Evolutionary conservation across 805 yeast genomes (phyloP).

Genomic region (Hemisphaericaspora nanyangensis): DNA sequence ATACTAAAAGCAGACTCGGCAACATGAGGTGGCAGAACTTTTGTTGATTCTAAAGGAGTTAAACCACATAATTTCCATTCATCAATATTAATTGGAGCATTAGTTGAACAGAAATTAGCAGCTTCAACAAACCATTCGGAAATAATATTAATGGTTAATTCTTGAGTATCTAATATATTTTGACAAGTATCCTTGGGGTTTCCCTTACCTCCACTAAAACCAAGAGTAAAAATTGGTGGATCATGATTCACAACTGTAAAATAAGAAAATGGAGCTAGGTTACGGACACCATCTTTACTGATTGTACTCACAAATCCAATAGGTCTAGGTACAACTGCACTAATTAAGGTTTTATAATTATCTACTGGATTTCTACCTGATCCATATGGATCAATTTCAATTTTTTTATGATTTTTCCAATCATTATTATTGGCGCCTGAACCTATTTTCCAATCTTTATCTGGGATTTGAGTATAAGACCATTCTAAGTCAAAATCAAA

Average conservation of each 20-base stretch:
- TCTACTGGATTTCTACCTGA: slow-evolving; percentile 35
- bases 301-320: slow-evolving; percentile 55
- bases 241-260: slow-evolving; percentile 45
- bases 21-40: slow-evolving; percentile 54
- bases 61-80: slow-evolving; percentile 58
- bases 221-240: slow-evolving; percentile 57
- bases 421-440: slow-evolving; percentile 42
- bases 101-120: slow-evolving; percentile 47
- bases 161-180: slow-evolving; percentile 49
- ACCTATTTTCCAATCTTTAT: slow-evolving; percentile 42
- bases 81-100: slow-evolving; percentile 46
- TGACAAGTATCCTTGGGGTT: slow-evolving; percentile 46
- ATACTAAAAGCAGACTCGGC: slow-evolving; percentile 59
- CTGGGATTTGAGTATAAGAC: slow-evolving; percentile 20
- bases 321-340: slow-evolving; percentile 58
- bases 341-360: slow-evolving; percentile 49
- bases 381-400: slow-evolving; percentile 47
- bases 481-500: slow-evolving; percentile 8
- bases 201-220: slow-evolving; percentile 38
- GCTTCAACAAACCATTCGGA: slow-evolving; percentile 66
- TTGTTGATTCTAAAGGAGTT: slow-evolving; percentile 40
- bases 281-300: slow-evolving; percentile 37
- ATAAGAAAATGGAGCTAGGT: slow-evolving; percentile 62
- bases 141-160: slow-evolving; percentile 53
- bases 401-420: slow-evolving; percentile 44